Evolutionary conservation across 805 yeast genomes (phyloP).

Genomic region (Ogataea naganishii): DNA sequence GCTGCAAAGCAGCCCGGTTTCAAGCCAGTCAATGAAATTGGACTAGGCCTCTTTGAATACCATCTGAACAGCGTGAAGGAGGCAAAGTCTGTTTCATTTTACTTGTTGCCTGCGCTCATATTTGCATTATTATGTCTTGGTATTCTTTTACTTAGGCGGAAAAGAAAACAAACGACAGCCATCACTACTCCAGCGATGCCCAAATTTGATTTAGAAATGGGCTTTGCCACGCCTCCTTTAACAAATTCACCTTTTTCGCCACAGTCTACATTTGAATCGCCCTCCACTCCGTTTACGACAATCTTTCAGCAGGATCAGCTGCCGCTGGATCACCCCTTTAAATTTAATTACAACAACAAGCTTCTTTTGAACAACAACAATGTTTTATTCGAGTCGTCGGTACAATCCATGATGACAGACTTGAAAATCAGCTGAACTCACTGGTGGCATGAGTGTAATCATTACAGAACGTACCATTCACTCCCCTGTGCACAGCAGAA

Average conservation of each 20-base stretch:
- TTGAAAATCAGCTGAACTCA: conserved; percentile 10
- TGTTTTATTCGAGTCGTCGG: too few relatives aligned
- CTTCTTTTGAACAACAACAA: too few relatives aligned
- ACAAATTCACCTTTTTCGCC: conserved; percentile 5
- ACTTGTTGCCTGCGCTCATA: too few relatives aligned
- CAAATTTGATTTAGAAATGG: conserved; percentile 7
- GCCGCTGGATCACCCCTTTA: conserved; percentile 4
- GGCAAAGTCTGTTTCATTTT: too few relatives aligned
- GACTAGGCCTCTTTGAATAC: conserved; percentile 22
- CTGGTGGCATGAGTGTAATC: not conserved
- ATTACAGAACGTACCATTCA: not conserved
- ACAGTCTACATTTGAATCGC: conserved; percentile 7
- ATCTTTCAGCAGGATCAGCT: conserved; percentile 5
- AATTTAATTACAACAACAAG: too few relatives aligned
- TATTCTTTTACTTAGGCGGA: too few relatives aligned
- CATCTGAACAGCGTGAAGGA: conserved; percentile 9
- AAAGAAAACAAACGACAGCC: too few relatives aligned
- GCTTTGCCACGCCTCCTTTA: conserved; percentile 1
- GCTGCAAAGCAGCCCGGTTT: conserved; percentile 16
- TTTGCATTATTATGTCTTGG: too few relatives aligned
- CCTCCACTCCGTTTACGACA: conserved; percentile 7
- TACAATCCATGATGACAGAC: conserved; percentile 11
- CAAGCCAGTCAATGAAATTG: conserved; percentile 19
- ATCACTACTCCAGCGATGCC: too few relatives aligned
- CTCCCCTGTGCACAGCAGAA: too few relatives aligned